phyloP scores from a whole-genome alignment of 257 asterid species.

The Fraxinus americana region DNA sequence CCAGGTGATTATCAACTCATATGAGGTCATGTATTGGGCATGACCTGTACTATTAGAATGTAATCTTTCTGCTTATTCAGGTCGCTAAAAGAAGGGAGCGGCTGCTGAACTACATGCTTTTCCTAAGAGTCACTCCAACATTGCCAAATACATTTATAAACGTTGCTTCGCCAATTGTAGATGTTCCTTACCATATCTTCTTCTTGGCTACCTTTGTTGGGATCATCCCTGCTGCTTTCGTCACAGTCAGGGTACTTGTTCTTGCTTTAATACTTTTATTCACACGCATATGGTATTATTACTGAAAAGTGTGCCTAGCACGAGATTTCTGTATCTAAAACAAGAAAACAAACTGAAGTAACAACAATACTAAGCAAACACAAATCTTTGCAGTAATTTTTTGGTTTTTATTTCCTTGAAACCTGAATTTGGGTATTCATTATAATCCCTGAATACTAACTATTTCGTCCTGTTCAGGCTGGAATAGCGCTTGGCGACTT shows the following conservation, averaged over 20 bases:
- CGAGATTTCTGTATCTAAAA: not conserved
- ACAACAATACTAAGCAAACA: not conserved
- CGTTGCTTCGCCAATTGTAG: slow-evolving; percentile 95
- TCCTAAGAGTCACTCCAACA: slow-evolving; percentile 93
- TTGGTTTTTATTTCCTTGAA: not conserved
- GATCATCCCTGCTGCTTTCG: slow-evolving; percentile 88
- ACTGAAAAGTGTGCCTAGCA: not conserved
- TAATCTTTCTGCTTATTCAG: slow-evolving; percentile 35
- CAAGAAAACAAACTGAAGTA: not conserved
- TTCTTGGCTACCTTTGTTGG: slow-evolving; percentile 86
- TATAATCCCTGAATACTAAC: not conserved
- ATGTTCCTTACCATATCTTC: slow-evolving; percentile 87
- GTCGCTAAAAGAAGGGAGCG: slow-evolving; percentile 74
- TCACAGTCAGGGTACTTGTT: slow-evolving; percentile 82
- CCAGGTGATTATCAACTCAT: slow-evolving; percentile 55
- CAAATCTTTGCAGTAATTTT: not conserved
- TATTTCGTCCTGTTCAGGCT: slow-evolving; percentile 54
- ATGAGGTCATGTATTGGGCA: not conserved
- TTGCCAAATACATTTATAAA: slow-evolving; percentile 92
- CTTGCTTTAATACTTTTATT: slow-evolving; percentile 6
- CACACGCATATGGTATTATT: not conserved
- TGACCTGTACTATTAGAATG: slow-evolving; percentile 18
- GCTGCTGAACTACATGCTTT: slow-evolving; percentile 90
- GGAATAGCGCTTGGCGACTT: slow-evolving; percentile 90
- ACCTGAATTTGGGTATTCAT: not conserved